Conservation (phyloP, 176 grass and related monocot species). For the Triticum dicoccoides region DNA sequence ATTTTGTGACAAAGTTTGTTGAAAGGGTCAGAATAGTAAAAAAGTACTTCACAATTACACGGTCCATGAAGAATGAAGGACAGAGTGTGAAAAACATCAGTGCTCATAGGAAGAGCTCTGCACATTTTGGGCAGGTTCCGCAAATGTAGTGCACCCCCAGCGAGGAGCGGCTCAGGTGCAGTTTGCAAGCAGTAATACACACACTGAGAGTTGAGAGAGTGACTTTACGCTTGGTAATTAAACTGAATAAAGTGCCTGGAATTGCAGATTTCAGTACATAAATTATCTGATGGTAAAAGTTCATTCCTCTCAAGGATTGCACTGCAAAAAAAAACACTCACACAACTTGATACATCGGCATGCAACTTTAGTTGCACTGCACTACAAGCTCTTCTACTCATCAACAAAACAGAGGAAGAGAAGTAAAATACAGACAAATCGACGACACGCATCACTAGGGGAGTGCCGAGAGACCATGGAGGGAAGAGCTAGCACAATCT, state of each 20-base stretch:
- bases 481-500: conserved; percentile 32
- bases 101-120: not conserved
- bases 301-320: conserved; percentile 22
- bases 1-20: too few species aligned
- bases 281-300: not conserved
- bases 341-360: conserved; percentile 14
- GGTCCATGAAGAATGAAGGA: not conserved
- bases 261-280: not conserved
- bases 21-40: too few species aligned
- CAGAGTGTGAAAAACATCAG: not conserved
- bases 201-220: not conserved
- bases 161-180: not conserved
- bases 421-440: not conserved
- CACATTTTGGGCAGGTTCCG: not conserved
- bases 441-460: conserved; percentile 22
- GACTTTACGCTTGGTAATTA: not conserved
- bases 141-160: not conserved
- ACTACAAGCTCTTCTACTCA: not conserved
- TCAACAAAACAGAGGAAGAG: conserved; percentile 1
- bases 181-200: not conserved
- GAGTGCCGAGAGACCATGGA: conserved; percentile 35
- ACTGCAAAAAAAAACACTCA: conserved; percentile 20
- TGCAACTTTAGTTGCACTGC: conserved; percentile 13
- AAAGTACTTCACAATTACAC: not conserved
- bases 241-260: not conserved